These are phyloP conservation scores for Gryganskiella cystojenkinii DNA, from an alignment of 192 early-diverging fungal species.

Conservation along the genomic window DNA sequence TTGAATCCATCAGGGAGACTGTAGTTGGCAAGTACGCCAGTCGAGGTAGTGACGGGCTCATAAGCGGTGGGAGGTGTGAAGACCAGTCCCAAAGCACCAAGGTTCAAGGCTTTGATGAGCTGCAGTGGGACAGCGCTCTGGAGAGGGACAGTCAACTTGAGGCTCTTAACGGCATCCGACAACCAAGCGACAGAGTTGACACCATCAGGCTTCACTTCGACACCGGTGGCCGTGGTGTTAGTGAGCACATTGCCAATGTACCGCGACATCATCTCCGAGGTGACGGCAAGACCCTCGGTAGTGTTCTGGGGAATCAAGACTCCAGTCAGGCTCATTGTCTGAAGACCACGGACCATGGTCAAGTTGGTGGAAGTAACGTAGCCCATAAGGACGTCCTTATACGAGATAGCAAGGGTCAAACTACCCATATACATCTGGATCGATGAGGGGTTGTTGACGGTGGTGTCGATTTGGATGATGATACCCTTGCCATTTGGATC, in stretches of 20 bases:
- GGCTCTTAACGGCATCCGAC: conserved; percentile 2
- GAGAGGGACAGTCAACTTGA: conserved; percentile 52
- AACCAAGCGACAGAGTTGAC: conserved; percentile 44
- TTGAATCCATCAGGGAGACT: conserved; percentile 60
- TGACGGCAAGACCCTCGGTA: conserved; percentile 33
- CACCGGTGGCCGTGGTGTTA: conserved; percentile 52
- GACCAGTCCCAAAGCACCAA: conserved; percentile 53
- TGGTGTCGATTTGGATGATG: conserved; percentile 53
- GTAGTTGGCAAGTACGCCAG: conserved; percentile 40
- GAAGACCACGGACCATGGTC: conserved; percentile 48
- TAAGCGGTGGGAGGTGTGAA: conserved; percentile 51
- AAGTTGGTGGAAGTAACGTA: conserved; percentile 24
- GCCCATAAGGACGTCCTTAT: conserved; percentile 29
- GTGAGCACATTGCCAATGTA: conserved; percentile 44
- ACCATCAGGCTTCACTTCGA: conserved; percentile 49
- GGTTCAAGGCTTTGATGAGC: conserved; percentile 53
- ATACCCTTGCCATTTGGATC: conserved; percentile 62
- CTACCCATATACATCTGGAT: conserved; percentile 62
- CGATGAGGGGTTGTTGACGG: conserved; percentile 55
- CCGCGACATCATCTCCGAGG: conserved; percentile 54
- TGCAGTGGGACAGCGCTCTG: conserved; percentile 21
- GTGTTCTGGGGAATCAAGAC: conserved; percentile 54
- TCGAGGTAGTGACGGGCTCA: conserved; percentile 38
- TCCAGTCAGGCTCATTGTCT: conserved; percentile 56
- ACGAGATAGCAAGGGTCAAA: conserved; percentile 50